A percentile compares a stretch with the other conserved stretches of the same genome.
Evolutionary conservation across 441 rosid genomes (phyloP).

Genomic region (Bocquillonia castaneifolia): DNA sequence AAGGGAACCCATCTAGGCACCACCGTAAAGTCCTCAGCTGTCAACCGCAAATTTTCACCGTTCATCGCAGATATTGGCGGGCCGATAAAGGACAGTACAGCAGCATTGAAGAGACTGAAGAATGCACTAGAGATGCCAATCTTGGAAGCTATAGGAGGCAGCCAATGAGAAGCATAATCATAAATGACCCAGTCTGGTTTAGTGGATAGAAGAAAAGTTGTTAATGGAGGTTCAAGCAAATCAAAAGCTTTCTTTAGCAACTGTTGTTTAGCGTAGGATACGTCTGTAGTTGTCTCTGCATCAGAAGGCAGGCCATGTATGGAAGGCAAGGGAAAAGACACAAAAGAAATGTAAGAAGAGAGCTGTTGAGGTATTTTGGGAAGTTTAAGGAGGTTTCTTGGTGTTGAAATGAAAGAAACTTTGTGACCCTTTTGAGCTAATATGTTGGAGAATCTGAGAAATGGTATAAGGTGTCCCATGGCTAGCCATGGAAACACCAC

Average conservation of each 20-base stretch:
- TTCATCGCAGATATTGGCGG: conserved; percentile 19
- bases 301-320: conserved; percentile 28
- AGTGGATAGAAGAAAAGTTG: conserved; percentile 19
- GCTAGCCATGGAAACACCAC: conserved; percentile 48
- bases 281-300: conserved; percentile 33
- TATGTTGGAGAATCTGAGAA: conserved; percentile 29
- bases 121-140: conserved; percentile 26
- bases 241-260: conserved; percentile 37
- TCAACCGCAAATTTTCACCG: conserved; percentile 11
- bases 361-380: conserved; percentile 22
- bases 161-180: conserved; percentile 44
- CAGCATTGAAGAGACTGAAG: conserved; percentile 37
- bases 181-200: conserved; percentile 39
- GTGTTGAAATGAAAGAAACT: conserved; percentile 37
- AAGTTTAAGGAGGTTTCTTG: conserved; percentile 31
- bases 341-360: conserved; percentile 20
- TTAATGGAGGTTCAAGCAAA: conserved; percentile 24
- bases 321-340: conserved; percentile 31
- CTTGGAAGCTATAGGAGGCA: conserved; percentile 27
- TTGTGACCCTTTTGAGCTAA: conserved; percentile 34
- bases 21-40: conserved; percentile 52
- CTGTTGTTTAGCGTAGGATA: conserved; percentile 34
- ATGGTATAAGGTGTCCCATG: conserved; percentile 43
- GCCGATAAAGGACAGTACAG: conserved; percentile 28
- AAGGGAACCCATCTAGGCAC: conserved; percentile 61